Conservation (phyloP, 306 rosid genomes). For the Dalbergia cultrata region DNA sequence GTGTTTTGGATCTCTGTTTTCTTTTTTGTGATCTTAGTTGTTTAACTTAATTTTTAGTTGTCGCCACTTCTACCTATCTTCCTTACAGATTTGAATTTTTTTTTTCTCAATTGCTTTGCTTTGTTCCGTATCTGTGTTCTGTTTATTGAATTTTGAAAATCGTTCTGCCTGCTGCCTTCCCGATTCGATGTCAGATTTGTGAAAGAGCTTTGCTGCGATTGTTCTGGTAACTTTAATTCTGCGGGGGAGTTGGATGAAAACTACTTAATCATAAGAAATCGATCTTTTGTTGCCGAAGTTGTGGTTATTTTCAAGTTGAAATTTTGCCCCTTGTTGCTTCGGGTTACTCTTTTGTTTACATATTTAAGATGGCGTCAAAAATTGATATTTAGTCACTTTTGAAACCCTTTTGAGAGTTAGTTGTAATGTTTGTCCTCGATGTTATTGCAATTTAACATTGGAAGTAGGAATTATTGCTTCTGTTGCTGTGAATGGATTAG, state of each 20-base stretch:
- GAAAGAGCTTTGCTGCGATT: background rate
- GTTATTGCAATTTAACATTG: conserved; percentile 22
- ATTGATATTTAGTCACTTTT: background rate
- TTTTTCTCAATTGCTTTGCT: no score
- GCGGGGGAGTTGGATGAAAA: background rate
- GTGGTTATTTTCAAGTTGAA: background rate
- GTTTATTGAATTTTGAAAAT: conserved; percentile 18
- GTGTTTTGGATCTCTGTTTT: conserved; percentile 47
- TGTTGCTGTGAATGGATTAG: background rate
- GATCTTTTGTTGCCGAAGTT: background rate
- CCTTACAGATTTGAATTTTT: no score
- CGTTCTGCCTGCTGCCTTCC: background rate
- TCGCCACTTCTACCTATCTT: no score
- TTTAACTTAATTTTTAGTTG: conserved; percentile 35
- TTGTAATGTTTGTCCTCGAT: background rate
- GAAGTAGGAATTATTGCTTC: background rate
- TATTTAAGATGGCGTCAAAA: conserved; percentile 7
- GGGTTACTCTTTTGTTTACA: background rate
- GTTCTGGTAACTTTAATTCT: conserved; percentile 4
- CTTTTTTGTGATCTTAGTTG: conserved; percentile 1
- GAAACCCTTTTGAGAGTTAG: background rate
- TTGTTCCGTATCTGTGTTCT: conserved; percentile 7
- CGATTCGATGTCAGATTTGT: conserved; percentile 31
- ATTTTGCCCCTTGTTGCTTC: background rate
- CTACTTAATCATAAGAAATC: background rate